phyloP scores from a whole-genome alignment of 306 rosid genomes.

The Prunus kanzakura region DNA sequence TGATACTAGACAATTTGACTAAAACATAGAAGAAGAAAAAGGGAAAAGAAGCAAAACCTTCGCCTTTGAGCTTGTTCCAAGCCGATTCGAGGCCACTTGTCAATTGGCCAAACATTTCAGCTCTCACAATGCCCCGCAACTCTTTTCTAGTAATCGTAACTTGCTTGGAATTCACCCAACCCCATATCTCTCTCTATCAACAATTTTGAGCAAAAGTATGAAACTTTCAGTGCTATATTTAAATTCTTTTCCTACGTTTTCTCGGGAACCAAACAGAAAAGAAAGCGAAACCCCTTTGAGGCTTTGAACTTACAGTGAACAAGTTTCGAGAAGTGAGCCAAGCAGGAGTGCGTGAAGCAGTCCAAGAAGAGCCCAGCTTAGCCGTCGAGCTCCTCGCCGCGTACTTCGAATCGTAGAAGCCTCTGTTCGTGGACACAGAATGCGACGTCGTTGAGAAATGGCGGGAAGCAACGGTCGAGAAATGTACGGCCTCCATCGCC shows the following conservation, averaged over 20 bases:
- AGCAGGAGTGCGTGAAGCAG: slow-evolving; percentile 26
- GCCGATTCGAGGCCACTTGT: slow-evolving; percentile 91
- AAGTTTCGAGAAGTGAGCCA: slow-evolving; percentile 60
- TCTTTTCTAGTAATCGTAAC: slow-evolving; percentile 32
- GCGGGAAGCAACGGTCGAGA: slow-evolving; percentile 62
- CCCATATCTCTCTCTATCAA: slow-evolving; percentile 81
- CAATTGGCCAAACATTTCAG: slow-evolving; percentile 96
- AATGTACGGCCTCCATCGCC: slow-evolving; percentile 71
- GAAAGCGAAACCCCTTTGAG: not conserved
- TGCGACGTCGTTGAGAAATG: slow-evolving; percentile 51
- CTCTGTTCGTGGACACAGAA: slow-evolving; percentile 29
- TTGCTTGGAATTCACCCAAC: slow-evolving; percentile 69
- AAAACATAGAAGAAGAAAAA: not conserved
- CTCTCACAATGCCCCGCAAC: slow-evolving; percentile 60
- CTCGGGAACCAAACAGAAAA: slow-evolving; percentile 1
- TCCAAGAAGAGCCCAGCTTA: slow-evolving; percentile 47
- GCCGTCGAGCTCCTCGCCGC: slow-evolving; percentile 20
- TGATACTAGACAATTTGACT: not conserved
- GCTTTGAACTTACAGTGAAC: slow-evolving; percentile 60
- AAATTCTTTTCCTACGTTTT: not conserved
- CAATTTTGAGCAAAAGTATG: not conserved
- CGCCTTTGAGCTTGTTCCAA: slow-evolving; percentile 97
- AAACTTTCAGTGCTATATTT: not conserved
- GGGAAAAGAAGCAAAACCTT: slow-evolving; percentile 44
- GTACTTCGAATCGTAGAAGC: slow-evolving; percentile 24